Conservation (phyloP, 805 yeast genomes). For the Cyberlindnera euphorbiae region DNA sequence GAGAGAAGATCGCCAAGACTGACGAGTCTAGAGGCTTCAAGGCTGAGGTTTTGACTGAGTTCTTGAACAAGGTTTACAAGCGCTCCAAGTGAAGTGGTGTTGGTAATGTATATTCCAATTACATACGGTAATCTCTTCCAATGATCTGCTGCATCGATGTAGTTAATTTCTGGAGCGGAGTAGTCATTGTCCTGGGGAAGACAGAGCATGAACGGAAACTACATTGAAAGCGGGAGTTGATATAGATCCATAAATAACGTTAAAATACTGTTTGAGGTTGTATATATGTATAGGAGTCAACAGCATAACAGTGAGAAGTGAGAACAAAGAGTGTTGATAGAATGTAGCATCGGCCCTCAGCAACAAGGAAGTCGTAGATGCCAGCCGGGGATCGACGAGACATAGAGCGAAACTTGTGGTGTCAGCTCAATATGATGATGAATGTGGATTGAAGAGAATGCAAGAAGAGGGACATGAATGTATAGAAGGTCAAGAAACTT, state of each 20-base stretch:
- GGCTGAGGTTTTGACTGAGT: conserved; percentile 75
- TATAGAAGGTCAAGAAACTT: conserved; percentile 5
- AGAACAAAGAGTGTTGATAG: too few relatives aligned
- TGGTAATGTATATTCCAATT: too few relatives aligned
- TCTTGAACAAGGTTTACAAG: conserved; percentile 89
- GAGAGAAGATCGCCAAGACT: conserved; percentile 55
- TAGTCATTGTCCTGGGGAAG: too few relatives aligned
- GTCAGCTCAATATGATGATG: not conserved
- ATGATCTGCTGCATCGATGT: too few relatives aligned
- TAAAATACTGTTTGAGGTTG: conserved; percentile 1
- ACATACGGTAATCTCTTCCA: too few relatives aligned
- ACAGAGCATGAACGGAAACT: not conserved
- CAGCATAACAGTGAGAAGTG: not conserved
- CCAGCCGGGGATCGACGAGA: too few relatives aligned
- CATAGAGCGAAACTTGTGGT: too few relatives aligned
- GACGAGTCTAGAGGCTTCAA: conserved; percentile 96
- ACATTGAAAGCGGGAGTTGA: not conserved
- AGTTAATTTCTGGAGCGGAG: too few relatives aligned
- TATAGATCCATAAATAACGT: conserved; percentile 10
- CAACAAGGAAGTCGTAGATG: too few relatives aligned
- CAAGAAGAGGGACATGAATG: too few relatives aligned
- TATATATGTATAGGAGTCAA: conserved; percentile 1
- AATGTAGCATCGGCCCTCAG: too few relatives aligned
- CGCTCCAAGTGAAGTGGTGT: conserved; percentile 61
- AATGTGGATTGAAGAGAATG: not conserved